Evolutionary conservation across 495 filamentous ascomycete genomes (phyloP).

Genomic region (Pseudoneurospora amorphoporcata): DNA sequence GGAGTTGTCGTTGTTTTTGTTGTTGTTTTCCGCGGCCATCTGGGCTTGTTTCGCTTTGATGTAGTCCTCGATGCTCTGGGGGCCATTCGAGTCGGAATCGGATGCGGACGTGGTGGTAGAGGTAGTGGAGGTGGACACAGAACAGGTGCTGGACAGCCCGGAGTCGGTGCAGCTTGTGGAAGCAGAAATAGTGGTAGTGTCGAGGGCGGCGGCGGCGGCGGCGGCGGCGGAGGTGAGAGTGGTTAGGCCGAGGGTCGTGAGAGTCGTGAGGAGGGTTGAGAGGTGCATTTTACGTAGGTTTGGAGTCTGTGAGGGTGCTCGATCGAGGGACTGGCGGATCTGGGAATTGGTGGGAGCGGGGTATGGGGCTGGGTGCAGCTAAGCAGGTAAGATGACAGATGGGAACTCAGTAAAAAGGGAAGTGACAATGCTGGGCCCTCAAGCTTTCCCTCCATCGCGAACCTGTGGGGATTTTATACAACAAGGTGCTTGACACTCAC

Average conservation of each 20-base stretch:
- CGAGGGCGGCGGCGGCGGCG: neutral
- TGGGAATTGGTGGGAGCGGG: neutral
- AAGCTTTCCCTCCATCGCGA: neutral
- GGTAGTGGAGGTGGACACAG: neutral
- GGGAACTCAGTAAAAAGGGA: neutral
- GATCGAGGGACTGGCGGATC: neutral
- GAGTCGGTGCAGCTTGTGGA: neutral
- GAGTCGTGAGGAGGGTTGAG: neutral
- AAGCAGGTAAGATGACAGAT: too few species aligned
- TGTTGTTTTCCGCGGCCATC: neutral
- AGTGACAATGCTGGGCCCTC: neutral
- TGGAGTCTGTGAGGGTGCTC: neutral
- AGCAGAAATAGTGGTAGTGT: neutral
- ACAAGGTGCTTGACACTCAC: neutral
- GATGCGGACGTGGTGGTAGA: neutral
- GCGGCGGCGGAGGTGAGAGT: neutral
- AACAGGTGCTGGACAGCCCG: neutral
- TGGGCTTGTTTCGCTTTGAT: neutral
- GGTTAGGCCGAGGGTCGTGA: neutral
- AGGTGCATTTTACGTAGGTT: neutral
- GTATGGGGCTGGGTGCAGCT: too few species aligned
- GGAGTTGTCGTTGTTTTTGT: neutral
- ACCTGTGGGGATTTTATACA: neutral
- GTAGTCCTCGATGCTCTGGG: neutral
- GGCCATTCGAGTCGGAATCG: neutral